Conservation (phyloP, 805 yeast species). For the Pichia scutulata region DNA sequence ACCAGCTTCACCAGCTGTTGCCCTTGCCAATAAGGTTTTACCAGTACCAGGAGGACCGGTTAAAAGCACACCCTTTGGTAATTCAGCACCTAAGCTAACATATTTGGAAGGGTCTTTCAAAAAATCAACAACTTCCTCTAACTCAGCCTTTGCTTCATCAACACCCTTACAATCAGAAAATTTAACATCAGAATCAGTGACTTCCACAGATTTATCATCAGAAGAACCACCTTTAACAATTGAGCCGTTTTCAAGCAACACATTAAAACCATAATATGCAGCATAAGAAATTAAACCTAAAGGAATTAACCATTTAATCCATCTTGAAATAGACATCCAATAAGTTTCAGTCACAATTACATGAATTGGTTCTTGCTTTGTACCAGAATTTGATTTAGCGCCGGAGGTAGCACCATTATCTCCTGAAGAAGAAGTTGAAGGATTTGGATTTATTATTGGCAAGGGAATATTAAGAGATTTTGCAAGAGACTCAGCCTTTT, state of each 20-base stretch:
- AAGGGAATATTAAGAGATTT: slow-evolving; percentile 30
- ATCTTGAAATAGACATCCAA: slow-evolving; percentile 66
- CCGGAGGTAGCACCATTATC: background rate
- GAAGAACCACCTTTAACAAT: slow-evolving; percentile 67
- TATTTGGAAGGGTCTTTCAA: slow-evolving; percentile 92
- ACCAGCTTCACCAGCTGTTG: slow-evolving; percentile 99
- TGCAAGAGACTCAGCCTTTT: slow-evolving; percentile 66
- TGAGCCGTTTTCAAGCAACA: slow-evolving; percentile 75
- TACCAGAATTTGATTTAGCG: slow-evolving; percentile 36
- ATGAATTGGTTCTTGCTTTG: slow-evolving; percentile 79
- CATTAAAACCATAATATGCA: slow-evolving; percentile 68
- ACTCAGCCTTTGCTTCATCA: slow-evolving; percentile 96
- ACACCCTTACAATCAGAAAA: slow-evolving; percentile 95
- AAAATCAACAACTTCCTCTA: slow-evolving; percentile 97
- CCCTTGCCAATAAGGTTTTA: slow-evolving; percentile 91
- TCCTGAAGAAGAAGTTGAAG: background rate
- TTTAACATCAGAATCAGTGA: slow-evolving; percentile 74
- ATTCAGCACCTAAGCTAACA: slow-evolving; percentile 93
- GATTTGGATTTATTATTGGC: slow-evolving; percentile 3
- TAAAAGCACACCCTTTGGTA: slow-evolving; percentile 92
- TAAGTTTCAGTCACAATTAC: slow-evolving; percentile 88
- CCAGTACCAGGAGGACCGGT: slow-evolving; percentile 99
- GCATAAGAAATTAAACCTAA: slow-evolving; percentile 76
- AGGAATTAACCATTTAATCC: slow-evolving; percentile 85
- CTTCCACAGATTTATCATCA: slow-evolving; percentile 74